phyloP scores from a whole-genome alignment of 108 stramenopile genomes.

The Fragilariopsis cylindrus region DNA sequence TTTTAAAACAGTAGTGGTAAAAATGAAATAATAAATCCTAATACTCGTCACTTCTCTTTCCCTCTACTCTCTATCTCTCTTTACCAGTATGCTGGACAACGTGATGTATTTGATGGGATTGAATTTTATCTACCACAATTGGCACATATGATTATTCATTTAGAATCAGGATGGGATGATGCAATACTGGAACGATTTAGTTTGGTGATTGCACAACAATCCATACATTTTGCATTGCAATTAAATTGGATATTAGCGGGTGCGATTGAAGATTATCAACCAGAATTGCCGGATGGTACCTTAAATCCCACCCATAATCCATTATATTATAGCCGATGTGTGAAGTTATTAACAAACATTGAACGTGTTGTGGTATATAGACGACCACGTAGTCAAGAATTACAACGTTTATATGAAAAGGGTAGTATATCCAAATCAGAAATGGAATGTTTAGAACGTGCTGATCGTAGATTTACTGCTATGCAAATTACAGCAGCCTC shows the following conservation, averaged over 20 bases:
- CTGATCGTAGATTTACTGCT: slow-evolving; percentile 93
- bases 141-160: slow-evolving; percentile 99
- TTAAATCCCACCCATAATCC: slow-evolving; percentile 86
- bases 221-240: slow-evolving; percentile 96
- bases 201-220: slow-evolving; percentile 94
- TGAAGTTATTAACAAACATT: slow-evolving; percentile 90
- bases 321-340: slow-evolving; percentile 90
- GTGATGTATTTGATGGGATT: slow-evolving; percentile 96
- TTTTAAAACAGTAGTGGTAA: background rate
- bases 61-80: background rate
- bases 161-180: slow-evolving; percentile 94
- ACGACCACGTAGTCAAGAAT: slow-evolving; percentile 64
- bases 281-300: slow-evolving; percentile 87
- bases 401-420: slow-evolving; percentile 89
- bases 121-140: slow-evolving; percentile 99
- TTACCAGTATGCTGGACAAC: slow-evolving; percentile 85
- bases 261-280: slow-evolving; percentile 97
- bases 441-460: slow-evolving; percentile 85
- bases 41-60: background rate
- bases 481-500: slow-evolving; percentile 64
- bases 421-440: slow-evolving; percentile 86
- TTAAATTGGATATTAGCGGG: slow-evolving; percentile 97
- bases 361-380: slow-evolving; percentile 94
- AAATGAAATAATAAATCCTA: background rate
- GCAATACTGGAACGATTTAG: slow-evolving; percentile 95